Conservation (phyloP, 2,329 filamentous ascomycete species). For the Aspergillus ochraceus region DNA sequence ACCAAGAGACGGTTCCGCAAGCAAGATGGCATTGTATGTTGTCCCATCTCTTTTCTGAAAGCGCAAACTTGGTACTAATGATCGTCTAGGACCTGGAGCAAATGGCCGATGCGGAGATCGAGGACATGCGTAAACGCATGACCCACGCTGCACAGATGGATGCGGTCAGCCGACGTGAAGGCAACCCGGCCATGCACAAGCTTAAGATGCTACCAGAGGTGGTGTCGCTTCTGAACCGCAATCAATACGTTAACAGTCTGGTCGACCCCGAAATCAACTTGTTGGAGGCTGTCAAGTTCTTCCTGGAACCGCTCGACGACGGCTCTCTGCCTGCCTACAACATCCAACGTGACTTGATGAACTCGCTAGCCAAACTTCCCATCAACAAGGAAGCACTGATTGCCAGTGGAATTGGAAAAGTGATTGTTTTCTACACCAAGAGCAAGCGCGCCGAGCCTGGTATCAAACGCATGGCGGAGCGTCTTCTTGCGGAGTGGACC, state of each 20-base stretch:
- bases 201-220: slow-evolving; percentile 92
- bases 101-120: slow-evolving; percentile 86
- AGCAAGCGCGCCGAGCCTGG: slow-evolving; percentile 82
- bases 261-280: slow-evolving; percentile 95
- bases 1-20: slow-evolving; percentile 69
- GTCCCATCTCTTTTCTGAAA: not conserved
- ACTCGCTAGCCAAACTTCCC: slow-evolving; percentile 73
- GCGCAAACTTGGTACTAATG: slow-evolving; percentile 4
- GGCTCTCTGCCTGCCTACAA: slow-evolving; percentile 94
- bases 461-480: slow-evolving; percentile 93
- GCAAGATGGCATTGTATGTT: slow-evolving; percentile 81
- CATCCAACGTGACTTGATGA: slow-evolving; percentile 93
- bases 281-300: slow-evolving; percentile 91
- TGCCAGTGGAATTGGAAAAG: slow-evolving; percentile 91
- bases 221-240: slow-evolving; percentile 82
- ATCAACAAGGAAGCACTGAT: slow-evolving; percentile 89
- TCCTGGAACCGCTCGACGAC: slow-evolving; percentile 92
- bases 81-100: slow-evolving; percentile 75
- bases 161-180: slow-evolving; percentile 74
- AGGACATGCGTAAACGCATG: slow-evolving; percentile 84
- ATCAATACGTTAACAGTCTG: slow-evolving; percentile 75
- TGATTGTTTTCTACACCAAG: slow-evolving; percentile 95
- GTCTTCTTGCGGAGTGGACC: slow-evolving; percentile 92
- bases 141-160: slow-evolving; percentile 85
- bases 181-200: slow-evolving; percentile 85